Evolutionary conservation across 495 filamentous ascomycete species (phyloP).

Genomic region (Chaetomium cochliodes): DNA sequence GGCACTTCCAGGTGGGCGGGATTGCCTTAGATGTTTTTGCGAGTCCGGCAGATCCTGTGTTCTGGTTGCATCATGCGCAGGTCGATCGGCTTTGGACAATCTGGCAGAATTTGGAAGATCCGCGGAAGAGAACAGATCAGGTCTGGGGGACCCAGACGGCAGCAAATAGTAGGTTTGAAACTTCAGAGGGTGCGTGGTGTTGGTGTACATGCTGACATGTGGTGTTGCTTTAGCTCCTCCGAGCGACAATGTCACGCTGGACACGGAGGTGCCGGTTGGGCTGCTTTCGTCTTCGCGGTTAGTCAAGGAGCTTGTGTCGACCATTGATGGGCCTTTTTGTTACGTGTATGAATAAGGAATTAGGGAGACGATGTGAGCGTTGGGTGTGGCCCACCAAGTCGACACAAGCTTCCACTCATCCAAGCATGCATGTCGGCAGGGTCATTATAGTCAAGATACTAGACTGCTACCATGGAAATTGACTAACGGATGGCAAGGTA

Average conservation of each 20-base stretch:
- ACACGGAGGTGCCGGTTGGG: slow-evolving; percentile 19
- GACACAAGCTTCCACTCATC: too few relatives aligned
- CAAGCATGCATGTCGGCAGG: too few relatives aligned
- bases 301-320: slow-evolving; percentile 16
- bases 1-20: slow-evolving; percentile 30
- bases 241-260: slow-evolving; percentile 20
- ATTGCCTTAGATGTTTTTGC: slow-evolving; percentile 51
- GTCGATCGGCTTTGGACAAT: slow-evolving; percentile 65
- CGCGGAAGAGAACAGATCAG: slow-evolving; percentile 15
- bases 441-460: too few relatives aligned
- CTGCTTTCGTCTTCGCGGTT: background rate
- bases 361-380: too few relatives aligned
- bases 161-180: slow-evolving; percentile 21
- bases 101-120: slow-evolving; percentile 55
- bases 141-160: slow-evolving; percentile 21
- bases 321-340: slow-evolving; percentile 19
- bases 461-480: too few relatives aligned
- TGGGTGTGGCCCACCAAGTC: too few relatives aligned
- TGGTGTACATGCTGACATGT: slow-evolving; percentile 51
- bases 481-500: too few relatives aligned
- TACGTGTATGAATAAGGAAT: slow-evolving; percentile 24
- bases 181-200: background rate
- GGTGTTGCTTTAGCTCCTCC: slow-evolving; percentile 42
- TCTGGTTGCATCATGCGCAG: slow-evolving; percentile 63
- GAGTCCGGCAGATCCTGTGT: slow-evolving; percentile 60